Conservation (phyloP, 2,329 filamentous ascomycete species). For the Diplodia mutila region DNA sequence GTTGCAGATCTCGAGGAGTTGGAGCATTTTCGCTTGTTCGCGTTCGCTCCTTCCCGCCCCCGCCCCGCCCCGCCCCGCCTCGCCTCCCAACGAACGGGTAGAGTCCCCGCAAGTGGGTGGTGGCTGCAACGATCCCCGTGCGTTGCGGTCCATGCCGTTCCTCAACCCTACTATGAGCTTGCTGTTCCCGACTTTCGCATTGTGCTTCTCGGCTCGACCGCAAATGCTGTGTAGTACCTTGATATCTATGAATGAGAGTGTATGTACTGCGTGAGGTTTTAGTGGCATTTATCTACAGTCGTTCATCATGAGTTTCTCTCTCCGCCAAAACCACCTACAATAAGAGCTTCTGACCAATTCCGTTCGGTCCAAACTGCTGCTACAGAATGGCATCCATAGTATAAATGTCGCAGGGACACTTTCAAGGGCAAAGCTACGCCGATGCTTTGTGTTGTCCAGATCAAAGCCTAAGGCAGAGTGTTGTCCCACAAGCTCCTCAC, state of each 20-base stretch:
- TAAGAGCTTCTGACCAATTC: not conserved
- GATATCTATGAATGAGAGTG: not conserved
- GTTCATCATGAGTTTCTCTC: not conserved
- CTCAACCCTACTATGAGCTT: not conserved
- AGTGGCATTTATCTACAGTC: not conserved
- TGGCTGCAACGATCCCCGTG: not conserved
- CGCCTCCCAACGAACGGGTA: not conserved
- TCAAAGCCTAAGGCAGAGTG: constrained; percentile 32
- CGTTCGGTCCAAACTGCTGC: not conserved
- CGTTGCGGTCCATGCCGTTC: not conserved
- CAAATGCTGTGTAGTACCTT: not conserved
- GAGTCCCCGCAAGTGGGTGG: not conserved
- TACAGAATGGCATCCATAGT: not conserved
- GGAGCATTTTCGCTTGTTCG: not conserved
- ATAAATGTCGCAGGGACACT: not conserved
- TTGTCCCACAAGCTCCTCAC: constrained; percentile 59
- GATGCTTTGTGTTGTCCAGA: not conserved
- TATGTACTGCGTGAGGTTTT: not conserved
- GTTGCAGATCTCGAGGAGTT: not conserved
- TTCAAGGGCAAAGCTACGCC: not conserved
- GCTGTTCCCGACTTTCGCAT: not conserved
- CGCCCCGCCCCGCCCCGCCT: not conserved
- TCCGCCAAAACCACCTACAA: not conserved
- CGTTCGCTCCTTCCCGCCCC: not conserved
- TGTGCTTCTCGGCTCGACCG: not conserved